These are phyloP conservation scores for Sugiyamaella valdiviana DNA, from an alignment of 805 yeast genomes.

Conservation along the genomic window DNA sequence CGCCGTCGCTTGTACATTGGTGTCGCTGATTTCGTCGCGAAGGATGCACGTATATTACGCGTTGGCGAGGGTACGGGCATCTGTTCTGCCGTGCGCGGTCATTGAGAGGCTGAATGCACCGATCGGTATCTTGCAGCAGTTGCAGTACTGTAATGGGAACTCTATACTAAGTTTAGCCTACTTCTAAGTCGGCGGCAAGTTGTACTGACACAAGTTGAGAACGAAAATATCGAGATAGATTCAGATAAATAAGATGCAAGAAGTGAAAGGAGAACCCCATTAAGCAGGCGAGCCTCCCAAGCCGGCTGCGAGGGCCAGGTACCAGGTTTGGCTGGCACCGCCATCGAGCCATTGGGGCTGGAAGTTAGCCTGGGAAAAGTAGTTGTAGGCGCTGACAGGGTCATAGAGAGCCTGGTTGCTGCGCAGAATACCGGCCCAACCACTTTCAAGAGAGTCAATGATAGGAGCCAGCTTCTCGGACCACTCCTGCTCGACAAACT, in stretches of 20 bases:
- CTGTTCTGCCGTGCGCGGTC: too few relatives aligned
- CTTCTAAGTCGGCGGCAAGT: too few relatives aligned
- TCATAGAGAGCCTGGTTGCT: conserved; percentile 70
- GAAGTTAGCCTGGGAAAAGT: conserved; percentile 54
- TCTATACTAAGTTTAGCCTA: background rate
- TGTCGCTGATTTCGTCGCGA: background rate
- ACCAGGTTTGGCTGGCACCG: conserved; percentile 87
- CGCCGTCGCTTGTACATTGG: conserved; percentile 3
- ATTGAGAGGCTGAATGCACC: background rate
- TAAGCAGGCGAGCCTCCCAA: conserved; percentile 18
- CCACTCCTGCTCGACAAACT: conserved; percentile 57
- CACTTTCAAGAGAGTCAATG: conserved; percentile 39
- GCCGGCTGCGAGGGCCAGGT: conserved; percentile 61
- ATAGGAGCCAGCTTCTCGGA: conserved; percentile 40
- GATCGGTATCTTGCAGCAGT: background rate
- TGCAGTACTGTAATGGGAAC: background rate
- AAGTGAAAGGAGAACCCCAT: background rate
- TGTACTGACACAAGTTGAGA: too few relatives aligned
- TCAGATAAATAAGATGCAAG: background rate
- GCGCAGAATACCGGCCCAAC: conserved; percentile 65
- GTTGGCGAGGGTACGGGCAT: background rate
- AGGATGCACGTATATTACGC: background rate
- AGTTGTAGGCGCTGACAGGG: conserved; percentile 56
- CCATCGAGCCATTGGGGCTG: conserved; percentile 55
- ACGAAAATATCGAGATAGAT: background rate